A percentile compares a stretch with the other conserved stretches of the same genome.
Evolutionary conservation across 805 yeast species (phyloP).

Genomic region (Yarrowia sp.): DNA sequence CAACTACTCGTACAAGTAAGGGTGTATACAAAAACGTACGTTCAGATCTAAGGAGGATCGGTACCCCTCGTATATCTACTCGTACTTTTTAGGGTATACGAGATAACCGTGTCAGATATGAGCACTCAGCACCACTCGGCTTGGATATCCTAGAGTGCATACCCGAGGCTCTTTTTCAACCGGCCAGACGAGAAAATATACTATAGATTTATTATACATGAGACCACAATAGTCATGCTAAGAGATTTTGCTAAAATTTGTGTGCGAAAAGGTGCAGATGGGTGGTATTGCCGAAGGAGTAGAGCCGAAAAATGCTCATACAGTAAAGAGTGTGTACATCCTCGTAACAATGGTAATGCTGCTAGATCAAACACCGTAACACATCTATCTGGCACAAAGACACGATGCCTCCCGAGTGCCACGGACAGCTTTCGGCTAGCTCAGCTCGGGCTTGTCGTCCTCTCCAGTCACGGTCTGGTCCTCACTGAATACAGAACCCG

Average conservation of each 20-base stretch:
- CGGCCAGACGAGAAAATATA: not conserved
- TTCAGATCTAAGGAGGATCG: not conserved
- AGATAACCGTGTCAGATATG: not conserved
- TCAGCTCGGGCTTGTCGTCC: not conserved
- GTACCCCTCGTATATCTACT: not conserved
- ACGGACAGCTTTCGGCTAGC: not conserved
- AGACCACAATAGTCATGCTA: slow-evolving; percentile 13
- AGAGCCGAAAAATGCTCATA: too few species aligned
- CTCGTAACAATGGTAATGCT: too few species aligned
- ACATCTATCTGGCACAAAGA: too few species aligned
- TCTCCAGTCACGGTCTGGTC: slow-evolving; percentile 14
- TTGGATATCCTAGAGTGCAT: not conserved
- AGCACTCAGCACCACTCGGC: too few species aligned
- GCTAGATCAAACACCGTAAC: too few species aligned
- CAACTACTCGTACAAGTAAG: too few species aligned
- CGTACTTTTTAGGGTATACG: not conserved
- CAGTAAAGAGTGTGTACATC: too few species aligned
- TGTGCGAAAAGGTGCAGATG: not conserved
- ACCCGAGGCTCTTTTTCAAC: not conserved
- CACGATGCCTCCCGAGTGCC: too few species aligned
- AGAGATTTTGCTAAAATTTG: not conserved
- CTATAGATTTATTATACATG: slow-evolving; percentile 13
- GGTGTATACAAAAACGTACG: too few species aligned
- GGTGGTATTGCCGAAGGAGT: not conserved
- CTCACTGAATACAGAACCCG: not conserved